phyloP scores from a whole-genome alignment of 768 basidiomycete species.

The Tephrocybe sp. region DNA sequence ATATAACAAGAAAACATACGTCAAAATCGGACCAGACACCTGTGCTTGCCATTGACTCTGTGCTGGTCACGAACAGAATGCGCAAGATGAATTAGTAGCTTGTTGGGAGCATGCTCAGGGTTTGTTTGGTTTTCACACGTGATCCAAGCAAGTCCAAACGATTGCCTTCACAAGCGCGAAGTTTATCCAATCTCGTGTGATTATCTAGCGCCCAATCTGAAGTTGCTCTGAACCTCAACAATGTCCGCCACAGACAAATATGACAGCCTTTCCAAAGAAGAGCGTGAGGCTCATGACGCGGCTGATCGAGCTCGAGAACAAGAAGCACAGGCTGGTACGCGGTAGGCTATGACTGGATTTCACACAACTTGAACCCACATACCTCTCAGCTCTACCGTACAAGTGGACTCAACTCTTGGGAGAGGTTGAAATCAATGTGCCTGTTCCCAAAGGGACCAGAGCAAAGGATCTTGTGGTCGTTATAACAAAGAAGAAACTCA shows the following conservation, averaged over 20 bases:
- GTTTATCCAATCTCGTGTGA: no score
- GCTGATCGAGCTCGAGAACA: slow-evolving; percentile 65
- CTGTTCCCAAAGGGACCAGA: slow-evolving; percentile 85
- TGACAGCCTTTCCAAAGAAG: slow-evolving; percentile 73
- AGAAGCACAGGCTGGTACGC: slow-evolving; percentile 81
- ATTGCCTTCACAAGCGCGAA: no score
- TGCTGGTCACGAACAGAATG: slow-evolving; percentile 2
- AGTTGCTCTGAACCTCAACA: slow-evolving; percentile 14
- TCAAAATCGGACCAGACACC: slow-evolving; percentile 75
- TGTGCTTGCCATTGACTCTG: slow-evolving; percentile 54
- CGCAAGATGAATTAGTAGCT: neutral
- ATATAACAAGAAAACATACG: no score
- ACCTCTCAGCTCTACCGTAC: slow-evolving; percentile 75
- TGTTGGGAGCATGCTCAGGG: neutral
- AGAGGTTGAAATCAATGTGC: slow-evolving; percentile 80
- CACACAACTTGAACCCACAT: slow-evolving; percentile 19
- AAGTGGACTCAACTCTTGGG: slow-evolving; percentile 87
- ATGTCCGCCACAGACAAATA: slow-evolving; percentile 47
- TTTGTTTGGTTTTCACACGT: slow-evolving; percentile 11
- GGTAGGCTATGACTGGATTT: slow-evolving; percentile 15
- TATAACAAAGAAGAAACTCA: slow-evolving; percentile 81
- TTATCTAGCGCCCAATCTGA: slow-evolving; percentile 3
- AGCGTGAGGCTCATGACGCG: slow-evolving; percentile 72
- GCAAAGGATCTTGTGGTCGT: slow-evolving; percentile 70
- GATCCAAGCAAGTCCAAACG: slow-evolving; percentile 11